phyloP scores from a whole-genome alignment of 2,329 filamentous ascomycete genomes.

The Penicillium sp. region DNA sequence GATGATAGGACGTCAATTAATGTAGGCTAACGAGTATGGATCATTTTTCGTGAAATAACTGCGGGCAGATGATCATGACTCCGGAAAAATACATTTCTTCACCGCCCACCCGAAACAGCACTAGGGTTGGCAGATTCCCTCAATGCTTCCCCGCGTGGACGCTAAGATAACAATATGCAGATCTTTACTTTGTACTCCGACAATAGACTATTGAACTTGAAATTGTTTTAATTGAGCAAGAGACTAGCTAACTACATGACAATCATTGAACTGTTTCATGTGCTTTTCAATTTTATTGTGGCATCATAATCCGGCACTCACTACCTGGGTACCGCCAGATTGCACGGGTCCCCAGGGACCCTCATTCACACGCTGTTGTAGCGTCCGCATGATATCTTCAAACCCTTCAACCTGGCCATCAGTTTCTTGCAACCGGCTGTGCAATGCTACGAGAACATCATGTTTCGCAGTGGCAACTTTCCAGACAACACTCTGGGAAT shows the following conservation, averaged over 20 bases:
- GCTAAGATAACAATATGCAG: slow-evolving; percentile 19
- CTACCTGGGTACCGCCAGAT: slow-evolving; percentile 34
- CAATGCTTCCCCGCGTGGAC: slow-evolving; percentile 9
- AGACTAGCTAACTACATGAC: not conserved
- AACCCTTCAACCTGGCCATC: slow-evolving; percentile 34
- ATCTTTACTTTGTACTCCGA: slow-evolving; percentile 7
- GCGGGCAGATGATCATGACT: slow-evolving; percentile 4
- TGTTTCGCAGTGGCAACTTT: slow-evolving; percentile 58
- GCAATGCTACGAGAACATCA: slow-evolving; percentile 53
- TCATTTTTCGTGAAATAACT: not conserved
- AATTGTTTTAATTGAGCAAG: not conserved
- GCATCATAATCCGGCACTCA: slow-evolving; percentile 35
- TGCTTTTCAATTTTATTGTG: not conserved
- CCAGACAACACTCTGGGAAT: slow-evolving; percentile 57
- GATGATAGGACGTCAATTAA: not conserved
- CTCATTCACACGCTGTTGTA: slow-evolving; percentile 42
- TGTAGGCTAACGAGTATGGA: not conserved
- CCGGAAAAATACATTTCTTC: slow-evolving; percentile 21
- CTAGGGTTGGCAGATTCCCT: slow-evolving; percentile 12
- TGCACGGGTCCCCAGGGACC: slow-evolving; percentile 41
- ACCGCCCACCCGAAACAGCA: slow-evolving; percentile 17
- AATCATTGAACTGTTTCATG: not conserved
- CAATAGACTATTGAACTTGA: not conserved
- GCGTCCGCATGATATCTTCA: slow-evolving; percentile 41
- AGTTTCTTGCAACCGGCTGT: slow-evolving; percentile 42